A percentile compares a stretch with the other conserved stretches of the same genome.
Conservation (phyloP, 805 yeast genomes). For the Yarrowia phangngaensis region DNA sequence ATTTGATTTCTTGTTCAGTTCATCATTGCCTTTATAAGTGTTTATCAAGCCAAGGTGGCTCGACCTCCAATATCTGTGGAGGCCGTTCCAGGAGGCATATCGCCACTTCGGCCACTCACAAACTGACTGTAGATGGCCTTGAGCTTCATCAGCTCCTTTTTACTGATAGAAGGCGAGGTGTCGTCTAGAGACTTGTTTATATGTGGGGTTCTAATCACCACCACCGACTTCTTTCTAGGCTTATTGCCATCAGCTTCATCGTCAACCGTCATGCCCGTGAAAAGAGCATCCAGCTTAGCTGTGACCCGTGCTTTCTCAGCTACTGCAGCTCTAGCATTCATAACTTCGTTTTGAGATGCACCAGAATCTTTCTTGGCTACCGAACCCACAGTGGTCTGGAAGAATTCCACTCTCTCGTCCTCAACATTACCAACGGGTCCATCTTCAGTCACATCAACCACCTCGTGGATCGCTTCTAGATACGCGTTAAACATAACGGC, state of each 20-base stretch:
- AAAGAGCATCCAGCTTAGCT: slow-evolving; percentile 30
- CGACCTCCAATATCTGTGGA: slow-evolving; percentile 82
- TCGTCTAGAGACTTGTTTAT: slow-evolving; percentile 60
- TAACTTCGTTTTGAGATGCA: slow-evolving; percentile 7
- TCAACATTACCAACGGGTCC: slow-evolving; percentile 43
- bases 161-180: slow-evolving; percentile 86
- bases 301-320: slow-evolving; percentile 28
- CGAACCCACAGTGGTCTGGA: slow-evolving; percentile 1
- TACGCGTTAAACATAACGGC: slow-evolving; percentile 90
- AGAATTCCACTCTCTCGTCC: slow-evolving; percentile 33
- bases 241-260: not conserved
- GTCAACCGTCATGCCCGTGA: slow-evolving; percentile 17
- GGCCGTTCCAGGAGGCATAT: slow-evolving; percentile 81
- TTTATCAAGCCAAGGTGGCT: slow-evolving; percentile 62
- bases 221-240: slow-evolving; percentile 9
- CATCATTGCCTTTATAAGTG: too few relatives aligned
- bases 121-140: slow-evolving; percentile 64
- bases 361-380: slow-evolving; percentile 10
- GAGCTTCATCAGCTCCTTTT: slow-evolving; percentile 62
- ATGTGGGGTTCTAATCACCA: slow-evolving; percentile 49
- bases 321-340: slow-evolving; percentile 23
- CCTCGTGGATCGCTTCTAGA: slow-evolving; percentile 66
- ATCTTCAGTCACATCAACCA: slow-evolving; percentile 40
- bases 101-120: slow-evolving; percentile 73
- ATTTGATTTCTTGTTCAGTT: too few relatives aligned